Conservation (phyloP, 2,329 filamentous ascomycete genomes). For the Fusarium heterosporum region DNA sequence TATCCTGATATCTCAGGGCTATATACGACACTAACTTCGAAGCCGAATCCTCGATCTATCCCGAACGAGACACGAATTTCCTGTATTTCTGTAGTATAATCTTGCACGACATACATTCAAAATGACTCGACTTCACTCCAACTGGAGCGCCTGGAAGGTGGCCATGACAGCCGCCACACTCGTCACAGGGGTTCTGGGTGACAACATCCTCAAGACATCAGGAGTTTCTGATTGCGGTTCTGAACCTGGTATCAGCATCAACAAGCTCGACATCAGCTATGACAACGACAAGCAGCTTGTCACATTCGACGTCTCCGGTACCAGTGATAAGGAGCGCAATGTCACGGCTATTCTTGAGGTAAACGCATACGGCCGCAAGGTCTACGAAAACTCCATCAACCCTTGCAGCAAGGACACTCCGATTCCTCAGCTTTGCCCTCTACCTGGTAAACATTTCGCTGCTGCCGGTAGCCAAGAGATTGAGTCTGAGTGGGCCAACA, state of each 20-base stretch:
- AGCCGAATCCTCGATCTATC: conserved; percentile 34
- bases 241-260: conserved; percentile 70
- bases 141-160: conserved; percentile 50
- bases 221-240: conserved; percentile 79
- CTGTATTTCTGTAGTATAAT: conserved; percentile 37
- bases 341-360: conserved; percentile 82
- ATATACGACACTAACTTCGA: conserved; percentile 41
- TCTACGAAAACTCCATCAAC: conserved; percentile 85
- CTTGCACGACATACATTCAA: conserved; percentile 37
- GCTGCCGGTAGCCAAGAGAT: conserved; percentile 79
- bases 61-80: conserved; percentile 42
- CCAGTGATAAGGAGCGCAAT: conserved; percentile 78
- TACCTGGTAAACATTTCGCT: conserved; percentile 79
- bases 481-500: conserved; percentile 74
- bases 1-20: conserved; percentile 26
- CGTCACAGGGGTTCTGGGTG: conserved; percentile 66
- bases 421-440: conserved; percentile 83
- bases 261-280: conserved; percentile 82
- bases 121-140: conserved; percentile 51
- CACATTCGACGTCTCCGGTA: conserved; percentile 84
- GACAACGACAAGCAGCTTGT: conserved; percentile 79
- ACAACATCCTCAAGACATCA: conserved; percentile 80
- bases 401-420: conserved; percentile 78
- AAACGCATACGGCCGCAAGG: conserved; percentile 82
- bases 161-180: conserved; percentile 53